Conservation (phyloP, 768 basidiomycete species). For the Auricularia auricula-judae region DNA sequence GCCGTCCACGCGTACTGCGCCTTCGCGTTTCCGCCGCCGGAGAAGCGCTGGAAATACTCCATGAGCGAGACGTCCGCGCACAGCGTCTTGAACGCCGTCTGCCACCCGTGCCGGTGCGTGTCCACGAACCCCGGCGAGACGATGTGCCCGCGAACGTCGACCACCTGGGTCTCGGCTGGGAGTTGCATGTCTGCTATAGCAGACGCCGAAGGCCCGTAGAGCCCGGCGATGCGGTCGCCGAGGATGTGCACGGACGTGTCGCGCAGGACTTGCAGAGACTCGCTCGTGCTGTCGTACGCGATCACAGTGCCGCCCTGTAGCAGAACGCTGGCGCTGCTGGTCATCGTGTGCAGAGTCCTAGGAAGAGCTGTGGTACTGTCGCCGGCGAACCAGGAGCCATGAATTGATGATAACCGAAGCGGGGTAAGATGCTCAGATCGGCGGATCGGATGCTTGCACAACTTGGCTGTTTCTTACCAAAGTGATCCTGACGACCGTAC, state of each 20-base stretch:
- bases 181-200: background rate
- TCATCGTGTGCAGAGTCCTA: too few species aligned
- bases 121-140: conserved; percentile 22
- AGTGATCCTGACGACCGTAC: too few species aligned
- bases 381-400: too few species aligned
- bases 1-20: conserved; percentile 10
- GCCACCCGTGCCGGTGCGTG: conserved; percentile 15
- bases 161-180: conserved; percentile 12
- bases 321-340: background rate
- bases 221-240: conserved; percentile 14
- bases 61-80: background rate
- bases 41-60: background rate
- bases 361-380: too few species aligned
- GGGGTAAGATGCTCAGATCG: too few species aligned
- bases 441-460: too few species aligned
- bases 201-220: conserved; percentile 12
- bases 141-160: conserved; percentile 19
- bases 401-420: too few species aligned
- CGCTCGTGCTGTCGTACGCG: background rate
- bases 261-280: background rate
- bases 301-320: background rate
- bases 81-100: conserved; percentile 1
- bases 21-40: background rate
- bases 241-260: conserved; percentile 17
- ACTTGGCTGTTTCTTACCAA: too few species aligned